Evolutionary conservation across 2,329 filamentous ascomycete genomes (phyloP), one percentile per base, ranked within the genome.

Genomic region (Xylariaceae sp.): DNA sequence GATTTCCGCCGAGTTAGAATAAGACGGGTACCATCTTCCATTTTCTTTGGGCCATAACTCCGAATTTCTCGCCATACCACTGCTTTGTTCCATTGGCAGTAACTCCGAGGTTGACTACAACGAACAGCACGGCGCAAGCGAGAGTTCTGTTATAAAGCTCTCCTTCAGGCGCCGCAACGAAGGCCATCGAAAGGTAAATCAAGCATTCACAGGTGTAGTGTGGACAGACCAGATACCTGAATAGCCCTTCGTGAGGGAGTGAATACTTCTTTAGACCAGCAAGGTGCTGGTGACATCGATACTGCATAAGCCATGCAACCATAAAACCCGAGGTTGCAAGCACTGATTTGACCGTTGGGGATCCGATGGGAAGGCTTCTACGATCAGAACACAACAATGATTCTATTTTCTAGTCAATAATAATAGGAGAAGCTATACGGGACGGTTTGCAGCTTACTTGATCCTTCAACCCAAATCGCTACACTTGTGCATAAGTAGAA

Each of bases 181-280:
- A 64, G 3, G 87, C 76, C 48, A 98, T 65, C n/a, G 83, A 74
- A 14, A 88, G 57, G 59, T 98, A 97, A 42, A 96, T 78, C 28
- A 84, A 59, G 57, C 86, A 89, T 65, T 97, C 92, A 55, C 83
- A 87, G 3, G 85, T 85, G 62, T 97, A 98, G 64, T 98, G 92
- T 13, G 92, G 88, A 52, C 85, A 94, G 27, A 96, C 65, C 15
- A 94, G 62, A 41, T 71, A 69, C 31, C 69, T 69, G 61, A 97
- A 98, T 41, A 84, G 65, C 3, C 82, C 81, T 43, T 83, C 73
- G 2, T 73, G 67, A 0, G 90, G 90, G 16, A 97, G 70, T 9
- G 84, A 85, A 63, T 98, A 97, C 57, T 88, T 90, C 57, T 78
- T 76, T 43, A 92, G 65, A 27, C 74, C 73, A 29, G 81, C 78